phyloP scores from a whole-genome alignment of 305 asterid genomes.

The Fraxinus platypoda region DNA sequence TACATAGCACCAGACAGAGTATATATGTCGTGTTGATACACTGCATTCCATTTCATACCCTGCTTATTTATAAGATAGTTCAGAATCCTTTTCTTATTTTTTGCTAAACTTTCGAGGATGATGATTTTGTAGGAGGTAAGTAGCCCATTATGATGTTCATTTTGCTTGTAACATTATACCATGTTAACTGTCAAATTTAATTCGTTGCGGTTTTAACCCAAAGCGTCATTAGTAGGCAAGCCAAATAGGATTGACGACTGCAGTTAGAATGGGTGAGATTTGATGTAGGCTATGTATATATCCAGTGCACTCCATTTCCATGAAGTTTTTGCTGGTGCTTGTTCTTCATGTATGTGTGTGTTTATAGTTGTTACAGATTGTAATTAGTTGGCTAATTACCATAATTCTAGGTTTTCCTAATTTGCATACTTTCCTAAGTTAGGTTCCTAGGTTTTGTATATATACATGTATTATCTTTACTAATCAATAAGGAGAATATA shows the following conservation, averaged over 20 bases:
- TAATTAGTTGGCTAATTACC: too few relatives aligned
- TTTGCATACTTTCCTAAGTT: too few relatives aligned
- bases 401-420: too few relatives aligned
- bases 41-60: neutral
- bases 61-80: neutral
- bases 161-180: neutral
- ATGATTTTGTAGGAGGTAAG: neutral
- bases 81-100: neutral
- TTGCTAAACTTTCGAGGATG: neutral
- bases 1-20: neutral
- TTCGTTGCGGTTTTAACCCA: neutral
- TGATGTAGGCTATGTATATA: neutral
- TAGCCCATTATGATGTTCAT: neutral
- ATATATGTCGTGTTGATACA: neutral
- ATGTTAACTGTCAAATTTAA: neutral
- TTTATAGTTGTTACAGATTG: too few relatives aligned
- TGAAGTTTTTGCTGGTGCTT: neutral
- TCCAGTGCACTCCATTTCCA: neutral
- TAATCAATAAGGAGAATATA: too few relatives aligned
- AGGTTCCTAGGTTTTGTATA: too few relatives aligned
- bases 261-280: neutral
- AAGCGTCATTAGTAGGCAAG: neutral
- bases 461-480: too few relatives aligned
- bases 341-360: neutral
- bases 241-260: neutral